These are phyloP conservation scores for Passalora sequoiae DNA, from an alignment of 2,329 filamentous ascomycete genomes.

Conservation along the genomic window DNA sequence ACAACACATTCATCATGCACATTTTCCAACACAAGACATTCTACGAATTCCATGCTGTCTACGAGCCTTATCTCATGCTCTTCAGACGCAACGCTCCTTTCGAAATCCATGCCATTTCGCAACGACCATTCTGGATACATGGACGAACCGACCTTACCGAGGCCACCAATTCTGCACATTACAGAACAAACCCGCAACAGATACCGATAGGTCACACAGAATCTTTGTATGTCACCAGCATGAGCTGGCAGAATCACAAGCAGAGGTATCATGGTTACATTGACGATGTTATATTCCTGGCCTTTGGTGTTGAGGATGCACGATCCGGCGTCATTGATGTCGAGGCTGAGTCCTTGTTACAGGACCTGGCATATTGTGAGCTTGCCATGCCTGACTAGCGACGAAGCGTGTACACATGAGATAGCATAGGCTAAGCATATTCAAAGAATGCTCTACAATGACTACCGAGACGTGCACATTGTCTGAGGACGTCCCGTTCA, in stretches of 20 bases:
- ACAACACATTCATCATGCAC: slow-evolving; percentile 53
- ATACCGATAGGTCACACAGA: slow-evolving; percentile 38
- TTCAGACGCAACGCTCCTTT: slow-evolving; percentile 49
- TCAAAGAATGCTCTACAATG: too few species aligned
- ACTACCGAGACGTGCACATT: too few species aligned
- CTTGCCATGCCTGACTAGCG: background rate
- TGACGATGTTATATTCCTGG: slow-evolving; percentile 53
- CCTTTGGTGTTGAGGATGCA: slow-evolving; percentile 54
- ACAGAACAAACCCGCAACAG: slow-evolving; percentile 18
- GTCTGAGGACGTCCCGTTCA: too few species aligned
- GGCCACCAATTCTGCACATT: slow-evolving; percentile 16
- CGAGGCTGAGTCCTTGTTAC: slow-evolving; percentile 46
- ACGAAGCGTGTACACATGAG: too few species aligned
- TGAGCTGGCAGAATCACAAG: slow-evolving; percentile 50
- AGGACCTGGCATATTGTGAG: slow-evolving; percentile 33
- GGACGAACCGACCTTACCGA: slow-evolving; percentile 40
- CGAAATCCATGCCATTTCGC: slow-evolving; percentile 46
- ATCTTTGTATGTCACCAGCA: slow-evolving; percentile 55
- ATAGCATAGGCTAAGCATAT: too few species aligned
- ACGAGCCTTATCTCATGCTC: slow-evolving; percentile 54
- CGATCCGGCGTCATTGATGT: slow-evolving; percentile 49
- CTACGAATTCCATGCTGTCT: slow-evolving; percentile 46
- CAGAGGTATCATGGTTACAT: slow-evolving; percentile 52
- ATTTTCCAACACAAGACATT: slow-evolving; percentile 54
- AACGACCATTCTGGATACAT: slow-evolving; percentile 52